Conservation (phyloP, 2,329 filamentous ascomycete species). For the Zasmidium cellare region DNA sequence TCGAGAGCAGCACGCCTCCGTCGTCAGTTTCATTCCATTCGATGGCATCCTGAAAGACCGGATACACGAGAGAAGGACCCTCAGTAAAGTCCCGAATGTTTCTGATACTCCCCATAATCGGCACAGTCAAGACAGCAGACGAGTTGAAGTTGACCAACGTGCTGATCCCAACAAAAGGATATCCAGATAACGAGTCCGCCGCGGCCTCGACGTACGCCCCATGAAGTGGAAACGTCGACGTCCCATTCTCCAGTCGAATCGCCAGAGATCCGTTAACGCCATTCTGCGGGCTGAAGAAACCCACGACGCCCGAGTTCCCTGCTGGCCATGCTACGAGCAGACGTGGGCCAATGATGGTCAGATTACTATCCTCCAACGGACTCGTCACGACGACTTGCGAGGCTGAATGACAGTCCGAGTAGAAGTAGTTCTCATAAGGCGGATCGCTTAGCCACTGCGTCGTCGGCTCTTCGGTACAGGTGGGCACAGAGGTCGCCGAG, state of each 20-base stretch:
- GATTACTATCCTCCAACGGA: conserved; percentile 54
- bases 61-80: conserved; percentile 54
- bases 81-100: conserved; percentile 65
- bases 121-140: conserved; percentile 55
- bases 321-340: conserved; percentile 62
- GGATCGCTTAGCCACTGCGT: conserved; percentile 54
- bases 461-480: conserved; percentile 30
- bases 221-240: conserved; percentile 43
- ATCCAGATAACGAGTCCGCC: conserved; percentile 22
- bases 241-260: conserved; percentile 55
- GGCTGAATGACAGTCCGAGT: conserved; percentile 62
- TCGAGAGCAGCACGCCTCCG: conserved; percentile 51
- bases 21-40: conserved; percentile 41
- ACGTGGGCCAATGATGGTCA: conserved; percentile 58
- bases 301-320: conserved; percentile 61
- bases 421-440: conserved; percentile 66
- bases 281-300: conserved; percentile 58
- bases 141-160: conserved; percentile 58
- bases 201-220: conserved; percentile 43
- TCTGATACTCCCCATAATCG: conserved; percentile 63
- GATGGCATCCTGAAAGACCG: conserved; percentile 57
- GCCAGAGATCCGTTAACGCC: conserved; percentile 55
- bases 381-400: conserved; percentile 63
- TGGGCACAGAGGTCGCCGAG: conserved; percentile 18
- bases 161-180: conserved; percentile 52